A percentile compares a stretch with the other conserved stretches of the same genome.
Evolutionary conservation across 495 filamentous ascomycete species (phyloP).

Genomic region (Jackrogersella multiformis): DNA sequence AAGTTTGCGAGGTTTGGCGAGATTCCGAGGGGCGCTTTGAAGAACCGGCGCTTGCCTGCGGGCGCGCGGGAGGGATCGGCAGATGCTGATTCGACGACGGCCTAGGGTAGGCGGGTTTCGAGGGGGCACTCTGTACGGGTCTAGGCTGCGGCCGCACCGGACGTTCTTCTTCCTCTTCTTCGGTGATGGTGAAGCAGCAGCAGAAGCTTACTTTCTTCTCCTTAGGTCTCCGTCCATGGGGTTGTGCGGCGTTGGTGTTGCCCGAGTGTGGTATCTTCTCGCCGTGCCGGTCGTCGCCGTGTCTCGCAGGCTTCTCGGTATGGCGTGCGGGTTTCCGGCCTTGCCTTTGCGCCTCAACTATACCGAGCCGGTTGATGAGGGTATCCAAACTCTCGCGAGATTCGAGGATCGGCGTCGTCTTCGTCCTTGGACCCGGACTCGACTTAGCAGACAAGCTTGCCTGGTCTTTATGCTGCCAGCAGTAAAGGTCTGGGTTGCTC

Average conservation of each 20-base stretch:
- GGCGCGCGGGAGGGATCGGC: slow-evolving; percentile 40
- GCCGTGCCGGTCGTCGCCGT: slow-evolving; percentile 13
- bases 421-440: slow-evolving; percentile 50
- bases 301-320: slow-evolving; percentile 13
- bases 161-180: slow-evolving; percentile 46
- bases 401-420: slow-evolving; percentile 54
- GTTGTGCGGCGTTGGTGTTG: slow-evolving; percentile 16
- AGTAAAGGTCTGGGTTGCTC: slow-evolving; percentile 66
- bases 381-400: slow-evolving; percentile 83
- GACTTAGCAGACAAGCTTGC: slow-evolving; percentile 60
- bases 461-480: slow-evolving; percentile 95
- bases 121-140: slow-evolving; percentile 50
- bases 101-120: slow-evolving; percentile 43
- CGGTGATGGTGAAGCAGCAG: slow-evolving; percentile 56
- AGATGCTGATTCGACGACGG: slow-evolving; percentile 43
- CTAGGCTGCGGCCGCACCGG: slow-evolving; percentile 51
- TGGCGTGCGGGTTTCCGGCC: slow-evolving; percentile 43
- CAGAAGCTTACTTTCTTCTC: slow-evolving; percentile 51
- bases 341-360: slow-evolving; percentile 62
- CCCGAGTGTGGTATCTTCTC: slow-evolving; percentile 37
- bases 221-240: slow-evolving; percentile 44
- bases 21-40: slow-evolving; percentile 48
- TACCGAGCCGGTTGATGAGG: slow-evolving; percentile 77
- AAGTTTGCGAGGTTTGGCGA: slow-evolving; percentile 54
- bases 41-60: slow-evolving; percentile 47